Evolutionary conservation across 176 grass and related monocot species (phyloP).

Genomic region (Elymus sibiricus): DNA sequence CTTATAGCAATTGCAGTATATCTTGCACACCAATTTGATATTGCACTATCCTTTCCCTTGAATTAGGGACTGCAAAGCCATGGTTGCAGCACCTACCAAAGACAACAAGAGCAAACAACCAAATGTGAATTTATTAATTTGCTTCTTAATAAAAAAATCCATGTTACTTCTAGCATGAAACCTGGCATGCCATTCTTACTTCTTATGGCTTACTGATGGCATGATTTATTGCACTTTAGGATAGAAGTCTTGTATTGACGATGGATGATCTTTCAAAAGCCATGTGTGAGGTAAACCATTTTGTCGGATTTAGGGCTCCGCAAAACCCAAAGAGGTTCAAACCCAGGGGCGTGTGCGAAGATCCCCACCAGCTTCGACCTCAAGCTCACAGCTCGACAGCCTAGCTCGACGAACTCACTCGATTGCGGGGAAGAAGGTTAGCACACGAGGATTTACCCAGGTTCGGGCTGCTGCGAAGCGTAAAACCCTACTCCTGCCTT

Average conservation of each 20-base stretch:
- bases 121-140: conserved; percentile 48
- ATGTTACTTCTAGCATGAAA: neutral
- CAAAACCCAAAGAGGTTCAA: too few species aligned
- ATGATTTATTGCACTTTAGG: conserved; percentile 47
- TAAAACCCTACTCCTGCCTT: too few species aligned
- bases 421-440: too few species aligned
- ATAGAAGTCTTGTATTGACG: conserved; percentile 88
- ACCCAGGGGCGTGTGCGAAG: too few species aligned
- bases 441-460: too few species aligned
- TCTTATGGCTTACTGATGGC: conserved; percentile 13
- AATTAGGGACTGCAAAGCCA: conserved; percentile 86
- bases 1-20: neutral
- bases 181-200: neutral
- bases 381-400: too few species aligned
- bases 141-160: neutral
- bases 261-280: conserved; percentile 99
- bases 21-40: conserved; percentile 4
- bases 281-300: conserved; percentile 72
- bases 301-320: too few species aligned
- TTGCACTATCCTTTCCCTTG: conserved; percentile 21
- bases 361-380: too few species aligned
- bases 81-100: conserved; percentile 91
- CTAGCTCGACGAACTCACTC: too few species aligned
- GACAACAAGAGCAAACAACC: conserved; percentile 99
- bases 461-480: too few species aligned